phyloP scores from a whole-genome alignment of 2,329 filamentous ascomycete genomes.

The Pseudogymnoascus sp. region DNA sequence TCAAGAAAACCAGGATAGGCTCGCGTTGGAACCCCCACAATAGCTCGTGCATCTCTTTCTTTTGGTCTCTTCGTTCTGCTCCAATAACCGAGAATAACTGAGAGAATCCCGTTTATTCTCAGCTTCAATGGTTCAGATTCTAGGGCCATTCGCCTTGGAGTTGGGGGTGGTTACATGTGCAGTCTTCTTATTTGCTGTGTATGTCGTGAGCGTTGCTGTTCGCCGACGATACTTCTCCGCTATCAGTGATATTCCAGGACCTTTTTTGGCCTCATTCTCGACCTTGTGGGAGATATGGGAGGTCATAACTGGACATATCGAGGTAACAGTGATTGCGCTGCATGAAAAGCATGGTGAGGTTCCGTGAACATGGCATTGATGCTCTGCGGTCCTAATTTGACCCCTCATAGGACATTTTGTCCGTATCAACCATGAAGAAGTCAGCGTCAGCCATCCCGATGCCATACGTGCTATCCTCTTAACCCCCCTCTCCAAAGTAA shows the following conservation, averaged over 20 bases:
- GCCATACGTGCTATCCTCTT: slow-evolving; percentile 34
- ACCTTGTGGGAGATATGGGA: slow-evolving; percentile 35
- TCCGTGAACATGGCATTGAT: not conserved
- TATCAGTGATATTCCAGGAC: slow-evolving; percentile 37
- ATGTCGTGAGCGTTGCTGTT: not conserved
- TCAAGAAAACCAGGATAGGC: not conserved
- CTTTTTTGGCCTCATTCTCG: slow-evolving; percentile 35
- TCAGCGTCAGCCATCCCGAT: slow-evolving; percentile 38
- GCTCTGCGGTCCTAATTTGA: not conserved
- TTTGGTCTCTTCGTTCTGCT: not conserved
- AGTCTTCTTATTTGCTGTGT: not conserved
- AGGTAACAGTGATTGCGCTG: slow-evolving; percentile 31
- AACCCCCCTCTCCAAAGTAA: slow-evolving; percentile 29
- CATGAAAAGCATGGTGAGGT: slow-evolving; percentile 35
- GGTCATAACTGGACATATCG: slow-evolving; percentile 33
- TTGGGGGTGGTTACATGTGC: not conserved
- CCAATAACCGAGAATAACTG: not conserved
- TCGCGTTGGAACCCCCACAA: not conserved
- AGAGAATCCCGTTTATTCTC: not conserved
- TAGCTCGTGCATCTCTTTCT: not conserved
- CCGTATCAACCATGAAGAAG: slow-evolving; percentile 38
- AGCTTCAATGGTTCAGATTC: not conserved
- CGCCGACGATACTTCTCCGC: slow-evolving; percentile 40
- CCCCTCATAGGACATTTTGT: slow-evolving; percentile 32
- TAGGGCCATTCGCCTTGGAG: not conserved